Percentiles rank a stretch among this genome's conserved stretches.
These are phyloP conservation scores for Shiraia sp. DNA, from an alignment of 2,329 filamentous ascomycete species.

Conservation along the genomic window DNA sequence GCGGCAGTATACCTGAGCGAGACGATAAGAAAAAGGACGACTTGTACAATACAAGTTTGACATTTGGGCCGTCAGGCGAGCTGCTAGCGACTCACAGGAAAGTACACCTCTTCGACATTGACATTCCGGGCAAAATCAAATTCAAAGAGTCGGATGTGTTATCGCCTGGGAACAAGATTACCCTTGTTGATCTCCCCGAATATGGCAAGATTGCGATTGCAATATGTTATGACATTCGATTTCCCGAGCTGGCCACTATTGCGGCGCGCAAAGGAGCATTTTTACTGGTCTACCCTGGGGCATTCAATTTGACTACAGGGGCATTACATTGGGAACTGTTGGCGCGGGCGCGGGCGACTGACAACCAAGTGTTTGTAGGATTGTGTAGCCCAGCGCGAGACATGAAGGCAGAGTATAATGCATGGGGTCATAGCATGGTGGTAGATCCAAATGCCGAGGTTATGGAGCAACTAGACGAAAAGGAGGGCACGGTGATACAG, in stretches of 20 bases:
- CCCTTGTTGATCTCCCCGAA: conserved; percentile 81
- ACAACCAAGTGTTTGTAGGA: conserved; percentile 93
- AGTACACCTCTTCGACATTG: conserved; percentile 95
- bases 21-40: conserved; percentile 60
- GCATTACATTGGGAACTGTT: conserved; percentile 88
- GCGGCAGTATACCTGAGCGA: conserved; percentile 89
- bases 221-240: conserved; percentile 98
- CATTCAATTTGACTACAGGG: conserved; percentile 94
- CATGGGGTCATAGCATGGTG: conserved; percentile 89
- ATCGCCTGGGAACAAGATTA: conserved; percentile 80
- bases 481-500: conserved; percentile 74
- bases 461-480: conserved; percentile 76
- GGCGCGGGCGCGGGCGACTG: conserved; percentile 80
- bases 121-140: conserved; percentile 91
- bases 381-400: conserved; percentile 90
- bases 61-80: conserved; percentile 77
- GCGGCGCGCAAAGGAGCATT: conserved; percentile 87
- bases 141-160: conserved; percentile 92
- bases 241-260: conserved; percentile 89
- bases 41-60: conserved; percentile 89
- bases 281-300: conserved; percentile 88
- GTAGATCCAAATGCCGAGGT: conserved; percentile 85
- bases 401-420: conserved; percentile 75
- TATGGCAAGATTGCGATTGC: conserved; percentile 87
- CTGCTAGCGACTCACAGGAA: conserved; percentile 90